Evolutionary conservation across 2,329 filamentous ascomycete species (phyloP).

Genomic region (Colletotrichum sp.): DNA sequence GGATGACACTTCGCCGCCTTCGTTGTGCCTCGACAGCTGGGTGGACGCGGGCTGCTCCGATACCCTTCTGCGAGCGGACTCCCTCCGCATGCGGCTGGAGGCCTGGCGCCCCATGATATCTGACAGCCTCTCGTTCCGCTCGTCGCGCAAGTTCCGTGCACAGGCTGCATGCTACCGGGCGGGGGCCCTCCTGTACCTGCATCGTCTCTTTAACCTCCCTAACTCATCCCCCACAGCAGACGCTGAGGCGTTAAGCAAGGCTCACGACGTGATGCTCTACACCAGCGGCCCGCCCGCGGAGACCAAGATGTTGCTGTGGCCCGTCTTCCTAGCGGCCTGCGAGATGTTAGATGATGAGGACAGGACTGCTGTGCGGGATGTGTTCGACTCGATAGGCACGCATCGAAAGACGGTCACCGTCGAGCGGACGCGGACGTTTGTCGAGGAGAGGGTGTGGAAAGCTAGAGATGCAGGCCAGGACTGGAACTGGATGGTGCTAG

Average conservation of each 20-base stretch:
- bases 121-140: conserved; percentile 25
- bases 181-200: conserved; percentile 29
- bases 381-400: conserved; percentile 29
- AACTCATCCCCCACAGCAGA: conserved; percentile 25
- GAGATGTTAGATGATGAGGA: conserved; percentile 29
- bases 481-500: conserved; percentile 35
- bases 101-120: conserved; percentile 28
- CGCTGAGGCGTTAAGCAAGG: conserved; percentile 26
- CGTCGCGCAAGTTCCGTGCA: conserved; percentile 29
- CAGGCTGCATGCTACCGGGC: conserved; percentile 31
- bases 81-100: conserved; percentile 22
- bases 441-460: conserved; percentile 30
- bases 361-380: conserved; percentile 23
- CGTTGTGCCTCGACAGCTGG: not conserved
- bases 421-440: conserved; percentile 28
- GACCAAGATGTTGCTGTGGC: conserved; percentile 33
- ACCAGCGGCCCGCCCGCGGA: conserved; percentile 25
- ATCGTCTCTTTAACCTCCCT: conserved; percentile 29
- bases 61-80: conserved; percentile 20
- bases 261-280: conserved; percentile 33
- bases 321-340: conserved; percentile 31
- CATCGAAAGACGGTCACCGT: conserved; percentile 30
- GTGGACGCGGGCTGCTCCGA: not conserved
- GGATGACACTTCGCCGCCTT: not conserved
- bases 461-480: conserved; percentile 27